Base-by-base conservation (phyloP, 2,329 filamentous ascomycete species). In the Periconia sp. region DNA sequence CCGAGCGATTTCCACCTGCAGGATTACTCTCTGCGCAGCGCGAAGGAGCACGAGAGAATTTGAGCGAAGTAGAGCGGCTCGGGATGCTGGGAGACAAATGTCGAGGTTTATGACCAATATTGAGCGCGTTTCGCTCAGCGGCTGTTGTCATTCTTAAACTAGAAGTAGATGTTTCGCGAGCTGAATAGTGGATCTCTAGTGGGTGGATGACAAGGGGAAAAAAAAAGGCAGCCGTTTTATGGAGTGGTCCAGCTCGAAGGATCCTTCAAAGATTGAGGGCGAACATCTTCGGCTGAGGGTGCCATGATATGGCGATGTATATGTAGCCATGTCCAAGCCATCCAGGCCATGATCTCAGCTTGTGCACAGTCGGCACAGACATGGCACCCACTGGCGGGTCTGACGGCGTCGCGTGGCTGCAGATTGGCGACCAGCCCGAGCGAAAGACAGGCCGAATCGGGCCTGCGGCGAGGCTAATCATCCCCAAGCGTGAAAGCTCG, bases 321-420 rank as follows among this genome's bases (percentile, higher is more conserved):
- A 38, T 54, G 47, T 51, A 48, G 36, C 40, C 29, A 36, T 25
- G 39, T 36, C 23, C 47, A 57, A 42, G 50, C 46, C 43, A 46
- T 36, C 23, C 47, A 57, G 42, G 50, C 46, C 43, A 46, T 44
- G 46, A 51, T 38, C 54, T 59, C 57, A 61, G 57, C 50, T 55
- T 41, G 39, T 56, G 61, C 46, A 48, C 45, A 36, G 52, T 50
- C 45, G 48, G 44, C 33, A 40, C 31, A 43, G 32, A 25, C 23
- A 39, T 15, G 46, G 44, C 36, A 38, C 33, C 34, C 30, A 38
- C 43, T 62, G 61, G 64, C 56, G 63, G 36, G 33, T 38, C 46
- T 33, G 52, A 32, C 15, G 50, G 43, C 46, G 41, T 53, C 45
- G 51, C 46, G 62, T 60, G 59, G 63, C 61, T 62, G 54, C 48